phyloP scores from a whole-genome alignment of 164 flowering plant genomes.

The Stephania japonica region DNA sequence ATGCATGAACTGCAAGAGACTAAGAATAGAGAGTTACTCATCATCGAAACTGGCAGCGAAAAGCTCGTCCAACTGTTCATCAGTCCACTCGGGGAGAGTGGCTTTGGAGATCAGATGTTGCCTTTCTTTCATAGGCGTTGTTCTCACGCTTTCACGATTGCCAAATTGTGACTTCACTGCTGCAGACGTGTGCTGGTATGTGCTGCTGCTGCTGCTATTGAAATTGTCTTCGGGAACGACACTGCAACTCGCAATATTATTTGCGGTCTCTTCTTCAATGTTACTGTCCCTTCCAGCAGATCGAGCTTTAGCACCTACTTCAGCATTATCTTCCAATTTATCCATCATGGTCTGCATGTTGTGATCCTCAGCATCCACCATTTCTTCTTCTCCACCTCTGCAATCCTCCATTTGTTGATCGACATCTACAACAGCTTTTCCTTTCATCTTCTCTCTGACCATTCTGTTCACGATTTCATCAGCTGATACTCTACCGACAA shows the following conservation, averaged over 20 bases:
- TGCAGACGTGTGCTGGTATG: background rate
- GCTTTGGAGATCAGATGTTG: slow-evolving; percentile 19
- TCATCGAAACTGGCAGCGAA: slow-evolving; percentile 34
- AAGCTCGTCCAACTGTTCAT: slow-evolving; percentile 66
- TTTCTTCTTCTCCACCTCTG: background rate
- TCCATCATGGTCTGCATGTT: background rate
- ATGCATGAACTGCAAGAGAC: no score
- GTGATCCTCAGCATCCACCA: background rate
- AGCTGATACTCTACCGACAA: slow-evolving; percentile 12
- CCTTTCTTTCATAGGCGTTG: slow-evolving; percentile 16
- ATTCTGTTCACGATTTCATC: slow-evolving; percentile 18
- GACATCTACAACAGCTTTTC: slow-evolving; percentile 2
- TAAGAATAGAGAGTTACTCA: slow-evolving; percentile 15
- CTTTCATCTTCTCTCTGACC: slow-evolving; percentile 12
- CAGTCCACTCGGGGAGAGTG: slow-evolving; percentile 62
- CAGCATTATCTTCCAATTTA: slow-evolving; percentile 1
- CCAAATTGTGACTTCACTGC: slow-evolving; percentile 10
- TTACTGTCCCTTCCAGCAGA: slow-evolving; percentile 3
- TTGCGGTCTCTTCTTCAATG: slow-evolving; percentile 7
- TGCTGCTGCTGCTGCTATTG: slow-evolving; percentile 2
- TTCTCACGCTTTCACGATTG: slow-evolving; percentile 13
- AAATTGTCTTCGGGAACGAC: slow-evolving; percentile 4
- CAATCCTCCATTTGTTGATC: slow-evolving; percentile 5
- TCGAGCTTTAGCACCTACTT: background rate
- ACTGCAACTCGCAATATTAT: background rate